phyloP scores from a whole-genome alignment of 257 asterid genomes.

The Solanum peruvianum region DNA sequence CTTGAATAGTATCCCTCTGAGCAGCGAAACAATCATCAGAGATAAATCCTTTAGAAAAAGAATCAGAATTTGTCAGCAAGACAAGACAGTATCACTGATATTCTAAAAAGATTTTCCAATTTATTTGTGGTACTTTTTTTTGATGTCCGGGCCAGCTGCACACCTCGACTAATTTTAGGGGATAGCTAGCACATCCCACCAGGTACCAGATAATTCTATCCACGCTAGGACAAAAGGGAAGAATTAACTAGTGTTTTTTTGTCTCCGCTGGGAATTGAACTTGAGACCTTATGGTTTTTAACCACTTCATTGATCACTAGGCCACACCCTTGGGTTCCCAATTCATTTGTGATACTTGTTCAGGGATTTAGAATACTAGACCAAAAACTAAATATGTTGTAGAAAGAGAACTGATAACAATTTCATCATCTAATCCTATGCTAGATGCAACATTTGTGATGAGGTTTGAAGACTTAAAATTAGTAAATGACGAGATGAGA shows the following conservation, averaged over 20 bases:
- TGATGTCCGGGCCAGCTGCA: neutral
- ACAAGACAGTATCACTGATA: neutral
- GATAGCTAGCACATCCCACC: neutral
- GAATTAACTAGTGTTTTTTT: neutral
- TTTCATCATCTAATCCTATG: neutral
- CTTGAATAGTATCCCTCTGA: constrained; percentile 62
- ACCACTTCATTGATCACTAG: neutral
- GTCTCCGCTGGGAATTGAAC: neutral
- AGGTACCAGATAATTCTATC: no score
- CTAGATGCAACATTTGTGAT: neutral
- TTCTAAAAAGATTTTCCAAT: neutral
- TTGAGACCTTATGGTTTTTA: neutral
- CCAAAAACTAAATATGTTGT: neutral
- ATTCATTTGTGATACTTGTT: neutral
- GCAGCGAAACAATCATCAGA: neutral
- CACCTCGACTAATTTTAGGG: neutral
- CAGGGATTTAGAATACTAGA: neutral
- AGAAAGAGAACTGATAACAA: neutral
- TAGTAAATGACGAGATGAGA: neutral
- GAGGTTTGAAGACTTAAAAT: neutral
- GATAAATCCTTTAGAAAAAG: neutral
- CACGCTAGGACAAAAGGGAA: neutral
- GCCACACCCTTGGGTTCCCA: neutral
- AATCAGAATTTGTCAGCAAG: neutral
- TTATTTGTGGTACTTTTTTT: neutral